Evolutionary conservation across 306 rosid species (phyloP).

Genomic region (Vigna unguiculata): DNA sequence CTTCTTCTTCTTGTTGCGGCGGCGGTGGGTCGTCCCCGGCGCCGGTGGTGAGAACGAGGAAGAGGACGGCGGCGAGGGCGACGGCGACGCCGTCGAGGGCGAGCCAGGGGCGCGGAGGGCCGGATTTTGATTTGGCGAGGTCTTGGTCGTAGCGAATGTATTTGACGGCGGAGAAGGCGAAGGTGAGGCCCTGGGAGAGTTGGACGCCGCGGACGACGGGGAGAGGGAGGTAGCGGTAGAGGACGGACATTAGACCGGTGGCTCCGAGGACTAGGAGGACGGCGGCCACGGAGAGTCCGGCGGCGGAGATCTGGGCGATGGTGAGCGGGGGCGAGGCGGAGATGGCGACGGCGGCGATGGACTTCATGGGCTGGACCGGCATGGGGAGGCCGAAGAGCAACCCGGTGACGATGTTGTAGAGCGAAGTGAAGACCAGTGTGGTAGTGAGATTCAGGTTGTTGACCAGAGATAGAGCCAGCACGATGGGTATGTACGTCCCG

Average conservation of each 20-base stretch:
- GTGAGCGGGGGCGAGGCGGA: conserved; percentile 73
- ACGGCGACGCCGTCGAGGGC: conserved; percentile 66
- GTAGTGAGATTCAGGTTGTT: conserved; percentile 69
- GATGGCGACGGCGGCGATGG: conserved; percentile 89
- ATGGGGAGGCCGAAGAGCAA: conserved; percentile 82
- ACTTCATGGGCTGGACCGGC: conserved; percentile 97
- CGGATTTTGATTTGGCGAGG: conserved; percentile 56
- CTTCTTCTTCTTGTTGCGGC: not conserved
- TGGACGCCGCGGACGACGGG: conserved; percentile 91
- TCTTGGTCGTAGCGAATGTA: conserved; percentile 74
- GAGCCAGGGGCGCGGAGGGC: conserved; percentile 64
- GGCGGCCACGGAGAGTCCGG: conserved; percentile 79
- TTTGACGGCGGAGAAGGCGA: conserved; percentile 78
- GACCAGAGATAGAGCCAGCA: conserved; percentile 67
- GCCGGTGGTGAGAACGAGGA: conserved; percentile 71
- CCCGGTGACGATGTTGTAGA: conserved; percentile 83
- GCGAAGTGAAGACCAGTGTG: conserved; percentile 74
- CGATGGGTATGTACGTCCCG: conserved; percentile 85
- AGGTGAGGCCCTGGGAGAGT: conserved; percentile 85
- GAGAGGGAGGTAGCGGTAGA: conserved; percentile 77
- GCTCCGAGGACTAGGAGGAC: conserved; percentile 68
- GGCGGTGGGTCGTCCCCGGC: conserved; percentile 54
- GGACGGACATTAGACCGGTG: conserved; percentile 83
- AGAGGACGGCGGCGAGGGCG: conserved; percentile 58
- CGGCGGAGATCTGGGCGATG: conserved; percentile 76